Conservation (phyloP, 2,329 filamentous ascomycete species). For the Fusarium pseudonygamai region DNA sequence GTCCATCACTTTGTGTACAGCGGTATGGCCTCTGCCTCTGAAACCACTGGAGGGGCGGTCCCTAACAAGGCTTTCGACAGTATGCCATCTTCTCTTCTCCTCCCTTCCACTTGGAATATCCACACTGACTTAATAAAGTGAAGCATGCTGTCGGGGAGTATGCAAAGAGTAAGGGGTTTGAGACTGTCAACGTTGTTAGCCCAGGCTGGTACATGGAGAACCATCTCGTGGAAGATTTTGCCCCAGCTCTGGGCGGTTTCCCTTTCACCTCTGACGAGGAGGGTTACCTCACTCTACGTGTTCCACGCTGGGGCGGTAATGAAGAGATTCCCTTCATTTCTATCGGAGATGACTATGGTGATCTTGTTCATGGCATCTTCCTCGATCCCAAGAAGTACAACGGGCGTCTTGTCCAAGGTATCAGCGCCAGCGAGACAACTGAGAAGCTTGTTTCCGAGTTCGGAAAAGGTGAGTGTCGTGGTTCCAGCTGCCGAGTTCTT, state of each 20-base stretch:
- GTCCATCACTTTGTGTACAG: conserved; percentile 51
- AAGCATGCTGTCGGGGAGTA: conserved; percentile 52
- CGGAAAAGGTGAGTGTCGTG: conserved; percentile 40
- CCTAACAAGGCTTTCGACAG: conserved; percentile 48
- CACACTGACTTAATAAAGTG: conserved; percentile 38
- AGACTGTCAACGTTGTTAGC: conserved; percentile 48
- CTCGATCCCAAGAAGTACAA: conserved; percentile 51
- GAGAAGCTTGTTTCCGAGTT: conserved; percentile 46
- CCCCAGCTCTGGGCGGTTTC: conserved; percentile 53
- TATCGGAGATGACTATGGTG: conserved; percentile 55
- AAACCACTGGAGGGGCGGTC: conserved; percentile 48
- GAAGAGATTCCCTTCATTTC: conserved; percentile 51
- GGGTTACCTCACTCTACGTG: conserved; percentile 48
- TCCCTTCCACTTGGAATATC: fast-evolving
- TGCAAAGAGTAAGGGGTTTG: conserved; percentile 48
- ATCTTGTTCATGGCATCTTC: conserved; percentile 57
- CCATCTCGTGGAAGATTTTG: conserved; percentile 48
- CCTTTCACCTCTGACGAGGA: conserved; percentile 49
- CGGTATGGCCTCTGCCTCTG: conserved; percentile 45
- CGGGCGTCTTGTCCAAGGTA: conserved; percentile 49
- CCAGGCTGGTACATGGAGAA: conserved; percentile 57
- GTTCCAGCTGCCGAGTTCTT: not conserved
- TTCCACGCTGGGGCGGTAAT: conserved; percentile 52
- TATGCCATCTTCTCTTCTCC: conserved; percentile 24
- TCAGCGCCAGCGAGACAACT: conserved; percentile 48